Evolutionary conservation across 2,329 filamentous ascomycete species (phyloP), one percentile per base, ranked within the genome.

Genomic region (Cryphonectria parasitica): DNA sequence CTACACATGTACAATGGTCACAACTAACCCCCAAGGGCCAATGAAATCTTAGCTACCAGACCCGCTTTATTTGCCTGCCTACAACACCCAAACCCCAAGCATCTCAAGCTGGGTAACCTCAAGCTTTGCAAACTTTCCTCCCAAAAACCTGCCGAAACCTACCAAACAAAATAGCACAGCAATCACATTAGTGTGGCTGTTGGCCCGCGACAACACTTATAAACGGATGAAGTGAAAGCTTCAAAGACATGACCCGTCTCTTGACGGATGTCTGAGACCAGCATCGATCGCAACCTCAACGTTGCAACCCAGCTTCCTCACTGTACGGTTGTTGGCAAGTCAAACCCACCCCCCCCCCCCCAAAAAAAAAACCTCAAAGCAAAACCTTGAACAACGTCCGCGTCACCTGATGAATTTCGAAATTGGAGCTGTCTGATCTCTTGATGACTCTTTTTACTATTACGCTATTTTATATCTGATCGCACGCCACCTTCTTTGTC

Each of bases 371-470:
- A 22, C 45, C 25, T 17, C 8, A 28, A 60, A 31, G 34, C 28
- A n/a, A 58, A 43, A 60, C 2, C 34, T 60, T 58, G 67, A 54
- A 39, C 1, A 39, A 64, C n/a, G 11, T 67, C 31, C 34, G 41
- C 54, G 61, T 10, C 22, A 67, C 54, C 58, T 88, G 88, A 90
- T 90, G 88, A 90, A 90, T 78, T 78, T 78, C 77, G 75, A 79
- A 85, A 91, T 91, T 91, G 90, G 90, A 92, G 90, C 90, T 91
- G 89, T 91, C 90, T 88, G 87, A 89, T 82, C 80, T 80, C 76
- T 81, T 90, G 87, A 84, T 85, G 89, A 91, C 82, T 82, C 79
- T 72, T 71, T 75, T 74, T 78, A 72, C 34, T 62, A 83, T 78
- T 79, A 81, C 79, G 79, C 79, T 74, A 75, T 71, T 76, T 75